Evolutionary conservation across 805 yeast species (phyloP).

Genomic region (Grigorovia jiainica): DNA sequence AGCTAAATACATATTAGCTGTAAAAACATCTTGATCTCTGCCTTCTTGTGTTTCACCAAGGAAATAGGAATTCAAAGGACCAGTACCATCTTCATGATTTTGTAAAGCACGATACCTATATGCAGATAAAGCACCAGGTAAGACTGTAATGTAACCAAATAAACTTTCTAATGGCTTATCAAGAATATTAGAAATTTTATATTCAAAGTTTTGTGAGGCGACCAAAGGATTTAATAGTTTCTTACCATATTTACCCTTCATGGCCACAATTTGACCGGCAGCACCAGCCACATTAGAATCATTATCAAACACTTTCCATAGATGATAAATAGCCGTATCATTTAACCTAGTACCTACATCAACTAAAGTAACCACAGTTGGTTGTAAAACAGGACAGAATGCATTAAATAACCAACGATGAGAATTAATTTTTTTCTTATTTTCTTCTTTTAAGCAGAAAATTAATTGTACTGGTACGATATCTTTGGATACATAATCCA

Average conservation of each 20-base stretch:
- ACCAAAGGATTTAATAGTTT: slow-evolving; percentile 84
- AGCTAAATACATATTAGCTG: slow-evolving; percentile 94
- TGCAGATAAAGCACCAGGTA: slow-evolving; percentile 95
- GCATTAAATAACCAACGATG: slow-evolving; percentile 98
- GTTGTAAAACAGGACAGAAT: slow-evolving; percentile 82
- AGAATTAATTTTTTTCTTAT: slow-evolving; percentile 89
- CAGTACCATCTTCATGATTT: slow-evolving; percentile 83
- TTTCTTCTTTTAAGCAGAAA: slow-evolving; percentile 86
- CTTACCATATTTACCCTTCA: slow-evolving; percentile 82
- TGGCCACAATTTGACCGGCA: slow-evolving; percentile 93
- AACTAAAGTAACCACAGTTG: slow-evolving; percentile 77
- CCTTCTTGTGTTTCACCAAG: slow-evolving; percentile 67
- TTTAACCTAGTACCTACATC: slow-evolving; percentile 99
- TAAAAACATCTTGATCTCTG: slow-evolving; percentile 67
- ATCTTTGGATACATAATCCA: slow-evolving; percentile 84
- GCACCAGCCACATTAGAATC: slow-evolving; percentile 98
- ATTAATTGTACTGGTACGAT: slow-evolving; percentile 91
- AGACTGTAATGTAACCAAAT: slow-evolving; percentile 86
- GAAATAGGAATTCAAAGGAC: slow-evolving; percentile 83
- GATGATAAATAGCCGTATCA: slow-evolving; percentile 73
- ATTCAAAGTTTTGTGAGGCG: slow-evolving; percentile 93
- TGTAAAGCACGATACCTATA: slow-evolving; percentile 81
- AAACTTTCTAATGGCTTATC: slow-evolving; percentile 91
- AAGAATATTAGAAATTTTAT: slow-evolving; percentile 90
- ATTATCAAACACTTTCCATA: slow-evolving; percentile 95